phyloP scores from a whole-genome alignment of 768 basidiomycete genomes.

The Pleurotus salmoneostramineus region DNA sequence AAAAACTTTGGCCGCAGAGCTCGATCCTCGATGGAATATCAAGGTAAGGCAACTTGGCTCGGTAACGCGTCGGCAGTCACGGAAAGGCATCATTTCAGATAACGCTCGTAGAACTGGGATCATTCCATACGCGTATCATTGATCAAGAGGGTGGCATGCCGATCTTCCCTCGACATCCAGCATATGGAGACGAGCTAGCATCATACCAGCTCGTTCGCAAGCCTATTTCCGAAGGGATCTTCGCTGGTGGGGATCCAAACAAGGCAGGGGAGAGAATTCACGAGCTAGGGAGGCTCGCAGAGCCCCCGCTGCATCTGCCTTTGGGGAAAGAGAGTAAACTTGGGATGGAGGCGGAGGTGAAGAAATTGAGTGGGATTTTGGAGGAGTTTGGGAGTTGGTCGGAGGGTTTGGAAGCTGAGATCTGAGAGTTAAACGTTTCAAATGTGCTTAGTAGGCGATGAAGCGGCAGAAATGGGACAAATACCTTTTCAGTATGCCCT shows the following conservation, averaged over 20 bases:
- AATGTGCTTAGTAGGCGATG: too few species aligned
- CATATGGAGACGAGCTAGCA: background rate
- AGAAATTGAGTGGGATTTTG: background rate
- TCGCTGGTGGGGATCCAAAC: background rate
- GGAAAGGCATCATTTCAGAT: too few species aligned
- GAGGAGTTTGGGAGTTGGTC: background rate
- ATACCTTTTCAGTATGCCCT: too few species aligned
- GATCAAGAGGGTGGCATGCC: background rate
- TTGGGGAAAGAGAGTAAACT: background rate
- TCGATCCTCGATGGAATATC: constrained; percentile 34
- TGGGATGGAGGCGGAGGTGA: background rate
- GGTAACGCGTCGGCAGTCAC: too few species aligned
- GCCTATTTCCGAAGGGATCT: background rate
- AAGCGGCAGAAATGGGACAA: too few species aligned
- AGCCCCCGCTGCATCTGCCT: background rate
- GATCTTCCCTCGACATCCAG: background rate
- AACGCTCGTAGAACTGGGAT: too few species aligned
- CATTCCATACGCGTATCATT: background rate
- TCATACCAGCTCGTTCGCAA: background rate
- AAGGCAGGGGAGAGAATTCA: background rate
- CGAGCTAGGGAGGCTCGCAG: background rate
- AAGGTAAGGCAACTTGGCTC: background rate
- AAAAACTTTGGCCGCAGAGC: constrained; percentile 22
- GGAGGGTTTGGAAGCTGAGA: background rate
- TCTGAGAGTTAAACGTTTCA: background rate